Base-by-base conservation (phyloP, 2,329 filamentous ascomycete genomes). In the Aspergillus caelatus region DNA sequence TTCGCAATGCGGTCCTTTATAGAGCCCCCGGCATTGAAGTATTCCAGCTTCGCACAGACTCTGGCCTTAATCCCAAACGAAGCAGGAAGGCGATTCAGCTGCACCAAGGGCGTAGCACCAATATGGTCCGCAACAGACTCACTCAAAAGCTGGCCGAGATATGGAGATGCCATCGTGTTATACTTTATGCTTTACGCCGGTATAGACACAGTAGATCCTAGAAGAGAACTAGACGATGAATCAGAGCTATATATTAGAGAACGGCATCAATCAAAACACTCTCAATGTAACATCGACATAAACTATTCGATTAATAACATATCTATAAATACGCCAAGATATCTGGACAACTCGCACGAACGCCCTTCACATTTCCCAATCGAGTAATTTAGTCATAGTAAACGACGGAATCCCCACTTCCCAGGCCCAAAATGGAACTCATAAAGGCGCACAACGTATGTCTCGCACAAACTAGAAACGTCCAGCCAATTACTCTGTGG, bases 1-100 rank as follows among this genome's bases (percentile, higher is more conserved):
- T 95, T 83, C 12, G 93, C 93, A 74, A 97, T 97, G 64, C 92
- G 85, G 80, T 95, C 92, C 79, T 95, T 95, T 75, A 95, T 41
- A 7, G 41, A 58, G 11, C 56, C 41, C 14, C 21, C 56, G 3
- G 56, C 26, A 28, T 58, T 45, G 23, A 94, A 94, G 61, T 92
- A 86, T 80, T 95, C 92, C 61, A 92, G 86, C 80, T 95, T 95
- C 67, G 88, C 92, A 75, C 92, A 94, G 62, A 95, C 88, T 65
- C 91, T 88, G 62, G 90, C 90, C 75, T 93, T 88, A 73, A 97
- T 90, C 54, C 92, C 92, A 16, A 94, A 84, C 52, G 91, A 92
- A 75, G 94, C 89, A 4, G 93, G 93, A 32, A 50, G 43, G n/a
- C 43, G 57, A 21, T 58, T 58, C 21, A 58, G 85, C 43, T 90